Conservation (phyloP, 2,329 filamentous ascomycete species). For the Neospermospora avenae region DNA sequence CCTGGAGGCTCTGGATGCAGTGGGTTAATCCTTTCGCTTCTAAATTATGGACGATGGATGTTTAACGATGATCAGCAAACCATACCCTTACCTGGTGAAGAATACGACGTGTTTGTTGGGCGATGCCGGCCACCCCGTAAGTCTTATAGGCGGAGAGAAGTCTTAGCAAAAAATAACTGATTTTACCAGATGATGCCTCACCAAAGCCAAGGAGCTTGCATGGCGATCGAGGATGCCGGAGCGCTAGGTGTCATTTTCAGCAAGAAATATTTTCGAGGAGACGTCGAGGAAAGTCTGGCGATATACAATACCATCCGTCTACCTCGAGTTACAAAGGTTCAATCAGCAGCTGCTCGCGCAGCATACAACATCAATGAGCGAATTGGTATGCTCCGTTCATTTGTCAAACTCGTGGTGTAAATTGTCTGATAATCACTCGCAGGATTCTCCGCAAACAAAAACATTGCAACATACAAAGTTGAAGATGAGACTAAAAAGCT, state of each 20-base stretch:
- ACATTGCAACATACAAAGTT: slow-evolving; percentile 56
- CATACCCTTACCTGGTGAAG: slow-evolving; percentile 56
- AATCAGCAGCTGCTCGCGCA: slow-evolving; percentile 55
- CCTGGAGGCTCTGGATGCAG: slow-evolving; percentile 54
- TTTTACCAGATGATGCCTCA: slow-evolving; percentile 59
- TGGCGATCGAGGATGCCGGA: slow-evolving; percentile 42
- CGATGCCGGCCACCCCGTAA: slow-evolving; percentile 59
- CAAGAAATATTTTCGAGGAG: slow-evolving; percentile 33
- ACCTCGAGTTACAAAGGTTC: slow-evolving; percentile 53
- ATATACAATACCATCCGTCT: slow-evolving; percentile 52
- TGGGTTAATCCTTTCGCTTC: slow-evolving; percentile 25
- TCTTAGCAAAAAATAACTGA: background rate
- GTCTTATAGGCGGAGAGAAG: background rate
- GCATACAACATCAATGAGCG: slow-evolving; percentile 61
- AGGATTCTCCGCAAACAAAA: slow-evolving; percentile 57
- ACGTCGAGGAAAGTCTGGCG: slow-evolving; percentile 45
- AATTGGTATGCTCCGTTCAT: slow-evolving; percentile 41
- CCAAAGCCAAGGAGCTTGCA: slow-evolving; percentile 56
- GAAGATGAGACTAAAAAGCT: slow-evolving; percentile 58
- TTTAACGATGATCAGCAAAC: slow-evolving; percentile 26
- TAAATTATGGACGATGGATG: background rate
- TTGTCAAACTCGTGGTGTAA: background rate
- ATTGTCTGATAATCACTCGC: background rate
- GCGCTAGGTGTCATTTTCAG: slow-evolving; percentile 39
- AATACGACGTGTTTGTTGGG: slow-evolving; percentile 55